Conservation (phyloP, 2,329 filamentous ascomycete species). For the Fusarium sp. region DNA sequence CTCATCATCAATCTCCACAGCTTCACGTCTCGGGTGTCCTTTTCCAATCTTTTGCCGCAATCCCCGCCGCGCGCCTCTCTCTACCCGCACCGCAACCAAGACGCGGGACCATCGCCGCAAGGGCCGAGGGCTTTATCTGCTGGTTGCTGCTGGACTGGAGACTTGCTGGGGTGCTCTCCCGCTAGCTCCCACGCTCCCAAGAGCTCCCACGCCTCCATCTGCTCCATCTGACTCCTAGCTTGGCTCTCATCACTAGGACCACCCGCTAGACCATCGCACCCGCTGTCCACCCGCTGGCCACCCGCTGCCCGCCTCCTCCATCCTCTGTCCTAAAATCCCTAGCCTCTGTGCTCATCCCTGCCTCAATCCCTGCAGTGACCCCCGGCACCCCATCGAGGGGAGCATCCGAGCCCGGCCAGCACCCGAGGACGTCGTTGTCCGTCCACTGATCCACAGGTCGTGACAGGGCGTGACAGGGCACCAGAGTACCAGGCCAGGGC, state of each 20-base stretch:
- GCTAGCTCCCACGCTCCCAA: constrained; percentile 3
- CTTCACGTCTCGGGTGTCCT: constrained; percentile 2
- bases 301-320: constrained; percentile 20
- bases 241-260: constrained; percentile 13
- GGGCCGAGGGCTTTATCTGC: constrained; percentile 12
- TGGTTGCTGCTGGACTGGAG: background rate
- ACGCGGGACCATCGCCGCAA: background rate
- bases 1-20: background rate
- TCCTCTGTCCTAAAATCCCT: constrained; percentile 30
- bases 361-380: constrained; percentile 33
- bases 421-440: constrained; percentile 33
- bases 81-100: background rate
- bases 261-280: constrained; percentile 35
- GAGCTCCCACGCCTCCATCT: constrained; percentile 6
- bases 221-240: background rate
- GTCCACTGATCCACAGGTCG: constrained; percentile 35
- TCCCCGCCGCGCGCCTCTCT: constrained; percentile 9
- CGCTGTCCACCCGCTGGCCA: constrained; percentile 37
- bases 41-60: constrained; percentile 13
- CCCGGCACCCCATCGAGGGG: constrained; percentile 12
- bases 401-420: constrained; percentile 22
- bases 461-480: constrained; percentile 36
- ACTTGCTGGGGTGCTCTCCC: constrained; percentile 18
- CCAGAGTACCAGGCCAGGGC: constrained; percentile 17
- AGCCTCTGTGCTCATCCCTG: constrained; percentile 21